Evolutionary conservation across 768 basidiomycete species (phyloP), one percentile per base, ranked within the genome.

Genomic region (Kwoniella newhampshirensis): DNA sequence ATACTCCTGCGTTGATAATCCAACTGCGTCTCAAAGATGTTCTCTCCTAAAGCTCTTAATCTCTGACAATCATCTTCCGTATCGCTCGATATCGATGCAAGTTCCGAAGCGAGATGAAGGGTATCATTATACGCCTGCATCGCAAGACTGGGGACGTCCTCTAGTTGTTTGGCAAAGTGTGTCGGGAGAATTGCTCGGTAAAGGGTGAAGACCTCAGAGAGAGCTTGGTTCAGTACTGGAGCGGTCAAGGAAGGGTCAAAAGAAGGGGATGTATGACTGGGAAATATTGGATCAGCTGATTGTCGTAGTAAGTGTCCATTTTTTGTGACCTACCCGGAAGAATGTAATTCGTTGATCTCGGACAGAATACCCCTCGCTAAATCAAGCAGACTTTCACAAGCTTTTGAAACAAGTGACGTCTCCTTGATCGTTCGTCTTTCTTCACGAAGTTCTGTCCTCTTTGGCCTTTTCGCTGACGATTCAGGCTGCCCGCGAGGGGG

Each of bases 71-170:
- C 27, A 63, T 59, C 9, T 53, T 59, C 49, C 18, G 43, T 21
- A 27, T 21, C 21, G 4, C 15, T 43, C 4, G 40, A 26, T 55
- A 71, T 8, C 51, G 55, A 27, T 54, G 78, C 79, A 0, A 86
- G 71, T 63, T 86, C 59, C 2, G 41, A 35, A 0, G 77, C 67
- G 25, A 93, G 80, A 71, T 86, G 89, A 20, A 82, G 66, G 63
- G 86, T 89, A 60, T 93, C 87, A 71, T 96, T 96, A 17, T 88
- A 85, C 71, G 87, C 87, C 46, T 84, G 83, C 82, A 94, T 85
- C 1, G 82, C 79, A 25, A 80, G 76, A 18, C 83, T 83, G 9
- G 85, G 78, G 0, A 81, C 78, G 35, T 80, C 74, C 21, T 70
- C 70, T 27, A 88, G 74, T 42, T 80, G 77, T 35, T 78, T 65